These are phyloP conservation scores for Aspergillus ochraceoroseus DNA, from an alignment of 2,329 filamentous ascomycete genomes.

Conservation along the genomic window DNA sequence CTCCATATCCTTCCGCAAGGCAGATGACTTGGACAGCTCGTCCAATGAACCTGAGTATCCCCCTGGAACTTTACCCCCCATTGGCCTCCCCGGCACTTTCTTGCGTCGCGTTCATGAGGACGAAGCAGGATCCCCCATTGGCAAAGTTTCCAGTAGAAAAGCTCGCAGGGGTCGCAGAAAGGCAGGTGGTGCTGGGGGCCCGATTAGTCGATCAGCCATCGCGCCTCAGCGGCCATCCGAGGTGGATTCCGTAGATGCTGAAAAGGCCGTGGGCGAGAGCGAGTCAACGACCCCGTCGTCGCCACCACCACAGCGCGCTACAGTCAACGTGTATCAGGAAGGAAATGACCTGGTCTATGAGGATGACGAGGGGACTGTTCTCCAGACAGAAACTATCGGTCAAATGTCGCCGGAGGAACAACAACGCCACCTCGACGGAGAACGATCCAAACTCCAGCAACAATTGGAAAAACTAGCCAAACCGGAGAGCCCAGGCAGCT, in stretches of 20 bases:
- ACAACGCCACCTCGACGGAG: slow-evolving; percentile 52
- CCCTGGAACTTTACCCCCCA: slow-evolving; percentile 66
- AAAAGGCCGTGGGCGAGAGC: slow-evolving; percentile 21
- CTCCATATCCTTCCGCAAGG: slow-evolving; percentile 66
- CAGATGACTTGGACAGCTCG: slow-evolving; percentile 61
- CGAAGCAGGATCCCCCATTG: slow-evolving; percentile 55
- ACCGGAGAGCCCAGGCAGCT: slow-evolving; percentile 42
- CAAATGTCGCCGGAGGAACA: slow-evolving; percentile 54
- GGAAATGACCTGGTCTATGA: slow-evolving; percentile 75
- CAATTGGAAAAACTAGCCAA: slow-evolving; percentile 44
- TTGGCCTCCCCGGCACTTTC: slow-evolving; percentile 69
- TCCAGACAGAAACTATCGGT: slow-evolving; percentile 57
- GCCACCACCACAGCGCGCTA: slow-evolving; percentile 23
- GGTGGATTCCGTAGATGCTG: slow-evolving; percentile 26
- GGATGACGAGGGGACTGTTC: slow-evolving; percentile 78
- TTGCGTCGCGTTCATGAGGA: slow-evolving; percentile 73
- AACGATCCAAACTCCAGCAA: slow-evolving; percentile 50
- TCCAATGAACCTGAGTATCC: slow-evolving; percentile 56
- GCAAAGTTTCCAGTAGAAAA: slow-evolving; percentile 52
- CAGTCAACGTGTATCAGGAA: slow-evolving; percentile 72
- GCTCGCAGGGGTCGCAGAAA: slow-evolving; percentile 57
- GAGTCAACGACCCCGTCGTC: slow-evolving; percentile 4
- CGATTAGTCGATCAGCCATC: slow-evolving; percentile 85
- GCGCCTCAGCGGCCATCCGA: slow-evolving; percentile 54
- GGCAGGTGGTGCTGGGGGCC: slow-evolving; percentile 76